Conservation (phyloP, 2,329 filamentous ascomycete species). For the Stemphylium beticola region DNA sequence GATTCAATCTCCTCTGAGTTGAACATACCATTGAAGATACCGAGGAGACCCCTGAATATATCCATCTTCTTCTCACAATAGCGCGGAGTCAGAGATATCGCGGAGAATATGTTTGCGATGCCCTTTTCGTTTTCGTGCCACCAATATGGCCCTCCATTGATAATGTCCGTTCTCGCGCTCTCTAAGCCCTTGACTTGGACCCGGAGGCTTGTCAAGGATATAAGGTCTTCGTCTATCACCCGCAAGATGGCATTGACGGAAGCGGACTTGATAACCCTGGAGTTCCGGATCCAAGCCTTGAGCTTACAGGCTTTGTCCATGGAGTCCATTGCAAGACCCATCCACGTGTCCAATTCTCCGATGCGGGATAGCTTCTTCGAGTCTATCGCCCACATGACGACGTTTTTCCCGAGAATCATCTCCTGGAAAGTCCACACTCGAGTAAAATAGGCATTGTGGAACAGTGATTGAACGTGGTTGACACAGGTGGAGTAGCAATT, state of each 20-base stretch:
- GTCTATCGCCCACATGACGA: conserved; percentile 10
- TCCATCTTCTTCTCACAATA: background rate
- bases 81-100: conserved; percentile 2
- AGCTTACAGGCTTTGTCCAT: conserved; percentile 7
- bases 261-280: background rate
- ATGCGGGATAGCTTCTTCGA: background rate
- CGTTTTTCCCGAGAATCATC: conserved; percentile 12
- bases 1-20: background rate
- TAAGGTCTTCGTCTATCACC: conserved; percentile 1
- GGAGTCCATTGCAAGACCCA: conserved; percentile 4
- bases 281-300: background rate
- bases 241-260: conserved; percentile 4
- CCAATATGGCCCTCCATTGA: conserved; percentile 9
- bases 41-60: conserved; percentile 4
- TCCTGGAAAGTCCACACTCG: conserved; percentile 12
- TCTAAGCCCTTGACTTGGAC: conserved; percentile 2
- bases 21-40: conserved; percentile 8
- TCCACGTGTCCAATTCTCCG: conserved; percentile 7
- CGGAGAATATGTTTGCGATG: conserved; percentile 8
- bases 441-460: conserved; percentile 7
- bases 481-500: conserved; percentile 11
- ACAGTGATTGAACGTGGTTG: conserved; percentile 6
- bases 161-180: conserved; percentile 6
- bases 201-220: background rate
- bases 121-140: conserved; percentile 7